Base-by-base conservation (phyloP, 148 eudicot genomes). In the Mesembryanthemum crystallinum region DNA sequence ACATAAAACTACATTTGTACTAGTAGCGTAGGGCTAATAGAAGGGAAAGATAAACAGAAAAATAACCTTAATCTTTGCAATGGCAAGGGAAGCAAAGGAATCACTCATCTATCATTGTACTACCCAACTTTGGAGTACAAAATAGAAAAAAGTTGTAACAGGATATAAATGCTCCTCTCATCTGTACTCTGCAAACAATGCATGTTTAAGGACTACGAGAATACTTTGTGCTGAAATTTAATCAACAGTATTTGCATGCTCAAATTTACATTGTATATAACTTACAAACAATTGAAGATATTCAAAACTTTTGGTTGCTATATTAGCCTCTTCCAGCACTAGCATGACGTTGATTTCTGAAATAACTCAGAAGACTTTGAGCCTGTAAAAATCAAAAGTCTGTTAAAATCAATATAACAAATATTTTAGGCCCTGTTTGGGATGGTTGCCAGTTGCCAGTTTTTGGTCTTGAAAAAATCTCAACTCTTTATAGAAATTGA, bases 291-390 rank as follows among this genome's bases (percentile, higher is more conserved):
- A 67, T 76, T 47, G 70, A 60, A 60, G 77, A 67, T 59, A 60
- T 62, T 72, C 65, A 72, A 77, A 67, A 61, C 62, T 77, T 35
- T 35, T 20, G 23, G 33, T 67, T 32, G 23, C 55, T 55, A 54
- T 10, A 15, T 64, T 70, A 82, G 3, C 84, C 84, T 51, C 84
- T 74, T 60, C 77, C 77, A 27, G 80, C 51, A 77, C 74, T 82
- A 17, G 71, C 58, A 77, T 82, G 84, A 54, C 84, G 81, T 69
- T 82, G 84, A 65, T 42, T 73, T 73, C 77, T 78, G 77, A 78
- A 78, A 49, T 72, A 73, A 73, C 66, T 78, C 30, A 78, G 73
- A 65, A 78, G 81, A 68, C 70, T 66, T 35, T 73, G 77, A 23
- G 81, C 81, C 81, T 78, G 81, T 72, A 73, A 45, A 24, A 23